phyloP scores from a whole-genome alignment of 2,329 filamentous ascomycete species.

The Shiraia bambusicola region DNA sequence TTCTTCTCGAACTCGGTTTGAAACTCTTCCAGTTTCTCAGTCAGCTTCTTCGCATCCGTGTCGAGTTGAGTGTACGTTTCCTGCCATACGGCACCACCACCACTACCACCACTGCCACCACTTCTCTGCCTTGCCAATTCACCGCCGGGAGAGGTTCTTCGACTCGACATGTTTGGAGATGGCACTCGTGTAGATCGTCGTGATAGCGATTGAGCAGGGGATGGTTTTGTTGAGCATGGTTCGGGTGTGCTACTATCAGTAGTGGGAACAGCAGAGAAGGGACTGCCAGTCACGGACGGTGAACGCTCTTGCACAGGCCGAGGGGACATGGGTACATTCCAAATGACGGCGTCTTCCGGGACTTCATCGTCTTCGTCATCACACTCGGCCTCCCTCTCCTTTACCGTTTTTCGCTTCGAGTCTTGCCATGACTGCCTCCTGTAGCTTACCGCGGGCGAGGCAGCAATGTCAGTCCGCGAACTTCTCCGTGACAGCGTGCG shows the following conservation, averaged over 20 bases:
- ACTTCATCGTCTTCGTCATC: conserved; percentile 70
- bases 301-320: conserved; percentile 43
- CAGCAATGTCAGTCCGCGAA: conserved; percentile 36
- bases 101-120: too few relatives aligned
- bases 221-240: conserved; percentile 26
- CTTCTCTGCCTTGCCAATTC: conserved; percentile 54
- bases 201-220: conserved; percentile 26
- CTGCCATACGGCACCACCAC: too few relatives aligned
- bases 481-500: conserved; percentile 38
- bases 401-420: conserved; percentile 62
- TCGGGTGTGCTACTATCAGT: conserved; percentile 14
- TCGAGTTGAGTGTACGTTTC: conserved; percentile 68
- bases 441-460: conserved; percentile 34
- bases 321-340: conserved; percentile 81
- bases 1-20: conserved; percentile 61
- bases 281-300: conserved; percentile 33
- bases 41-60: conserved; percentile 71
- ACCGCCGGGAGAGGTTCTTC: conserved; percentile 24
- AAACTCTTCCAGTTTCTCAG: conserved; percentile 78
- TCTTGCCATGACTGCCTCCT: conserved; percentile 65
- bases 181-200: conserved; percentile 19
- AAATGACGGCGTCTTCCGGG: conserved; percentile 74
- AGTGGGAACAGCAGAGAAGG: conserved; percentile 26
- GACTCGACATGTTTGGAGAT: conserved; percentile 20
- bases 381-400: conserved; percentile 75